Evolutionary conservation across 768 basidiomycete genomes (phyloP).

Genomic region (Antrodiella citrinella): DNA sequence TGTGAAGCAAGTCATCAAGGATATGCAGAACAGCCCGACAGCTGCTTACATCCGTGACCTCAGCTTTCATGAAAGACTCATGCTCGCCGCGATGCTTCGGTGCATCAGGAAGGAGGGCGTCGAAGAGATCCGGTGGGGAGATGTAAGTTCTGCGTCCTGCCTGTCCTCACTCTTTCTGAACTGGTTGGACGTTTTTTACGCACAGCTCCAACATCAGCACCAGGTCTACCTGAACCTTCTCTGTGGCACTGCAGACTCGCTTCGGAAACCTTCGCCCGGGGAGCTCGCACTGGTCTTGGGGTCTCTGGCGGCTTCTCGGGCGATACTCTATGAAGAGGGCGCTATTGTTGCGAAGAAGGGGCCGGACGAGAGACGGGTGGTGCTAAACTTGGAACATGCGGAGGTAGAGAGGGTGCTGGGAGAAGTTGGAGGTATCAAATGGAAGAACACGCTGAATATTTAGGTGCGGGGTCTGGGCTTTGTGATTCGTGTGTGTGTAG

Average conservation of each 20-base stretch:
- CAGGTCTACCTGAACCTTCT: slow-evolving; percentile 60
- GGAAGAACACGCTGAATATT: slow-evolving; percentile 46
- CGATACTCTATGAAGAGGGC: slow-evolving; percentile 66
- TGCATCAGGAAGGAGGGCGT: slow-evolving; percentile 80
- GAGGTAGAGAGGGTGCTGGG: slow-evolving; percentile 84
- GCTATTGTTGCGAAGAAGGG: slow-evolving; percentile 43
- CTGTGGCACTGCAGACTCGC: slow-evolving; percentile 47
- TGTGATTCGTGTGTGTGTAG: neutral
- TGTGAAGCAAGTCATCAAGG: slow-evolving; percentile 69
- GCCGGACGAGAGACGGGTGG: slow-evolving; percentile 58
- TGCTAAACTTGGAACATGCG: slow-evolving; percentile 75
- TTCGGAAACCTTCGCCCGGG: slow-evolving; percentile 44
- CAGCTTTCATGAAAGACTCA: slow-evolving; percentile 81
- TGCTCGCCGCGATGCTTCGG: slow-evolving; percentile 78
- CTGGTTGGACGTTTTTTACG: slow-evolving; percentile 3
- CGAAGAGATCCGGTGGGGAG: slow-evolving; percentile 80
- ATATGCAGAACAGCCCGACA: slow-evolving; percentile 88
- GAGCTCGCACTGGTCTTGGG: slow-evolving; percentile 69
- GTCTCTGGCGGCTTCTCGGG: slow-evolving; percentile 69
- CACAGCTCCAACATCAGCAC: slow-evolving; percentile 73
- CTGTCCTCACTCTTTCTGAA: neutral
- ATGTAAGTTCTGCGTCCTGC: slow-evolving; percentile 47
- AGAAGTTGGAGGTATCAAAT: slow-evolving; percentile 63
- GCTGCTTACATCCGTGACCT: slow-evolving; percentile 76
- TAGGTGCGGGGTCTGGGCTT: too few relatives aligned